Evolutionary conservation across 1,284 basidiomycete species (phyloP).

Genomic region (Calocybe gambosa): DNA sequence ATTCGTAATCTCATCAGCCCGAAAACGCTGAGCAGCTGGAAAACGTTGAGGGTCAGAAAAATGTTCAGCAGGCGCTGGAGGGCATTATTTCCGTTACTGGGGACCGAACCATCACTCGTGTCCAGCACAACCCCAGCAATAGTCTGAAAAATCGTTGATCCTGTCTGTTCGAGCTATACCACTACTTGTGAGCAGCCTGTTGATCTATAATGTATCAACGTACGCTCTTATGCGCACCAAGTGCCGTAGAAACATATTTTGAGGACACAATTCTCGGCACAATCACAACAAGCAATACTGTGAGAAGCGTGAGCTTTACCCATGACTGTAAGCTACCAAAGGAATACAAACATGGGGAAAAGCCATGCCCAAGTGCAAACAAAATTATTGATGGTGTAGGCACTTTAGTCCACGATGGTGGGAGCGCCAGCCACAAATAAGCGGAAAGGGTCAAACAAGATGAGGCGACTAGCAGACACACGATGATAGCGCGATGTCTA

Average conservation of each 20-base stretch:
- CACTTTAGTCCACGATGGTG: constrained; percentile 47
- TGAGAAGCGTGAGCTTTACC: constrained; percentile 2
- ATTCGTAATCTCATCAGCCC: constrained; percentile 41
- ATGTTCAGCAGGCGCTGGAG: constrained; percentile 52
- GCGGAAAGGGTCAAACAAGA: constrained; percentile 58
- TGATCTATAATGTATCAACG: constrained; percentile 22
- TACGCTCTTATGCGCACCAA: constrained; percentile 76
- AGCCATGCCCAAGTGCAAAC: constrained; percentile 69
- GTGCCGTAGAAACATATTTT: constrained; percentile 71
- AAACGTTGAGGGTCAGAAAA: constrained; percentile 53
- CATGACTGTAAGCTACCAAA: neutral
- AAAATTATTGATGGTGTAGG: constrained; percentile 58
- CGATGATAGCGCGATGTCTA: constrained; percentile 50
- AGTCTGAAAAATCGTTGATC: constrained; percentile 66
- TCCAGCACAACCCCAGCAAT: constrained; percentile 60
- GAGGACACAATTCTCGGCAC: constrained; percentile 67
- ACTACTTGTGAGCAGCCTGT: neutral
- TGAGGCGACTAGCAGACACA: constrained; percentile 53
- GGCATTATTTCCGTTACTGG: constrained; percentile 18
- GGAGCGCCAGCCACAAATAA: constrained; percentile 63
- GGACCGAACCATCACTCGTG: constrained; percentile 29
- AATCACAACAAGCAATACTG: constrained; percentile 68
- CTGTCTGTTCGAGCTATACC: constrained; percentile 63
- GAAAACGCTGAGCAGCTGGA: constrained; percentile 40
- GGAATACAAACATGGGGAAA: constrained; percentile 51